Conservation (phyloP, 495 filamentous ascomycete genomes). For the Penicillium psychrofluorescens region DNA sequence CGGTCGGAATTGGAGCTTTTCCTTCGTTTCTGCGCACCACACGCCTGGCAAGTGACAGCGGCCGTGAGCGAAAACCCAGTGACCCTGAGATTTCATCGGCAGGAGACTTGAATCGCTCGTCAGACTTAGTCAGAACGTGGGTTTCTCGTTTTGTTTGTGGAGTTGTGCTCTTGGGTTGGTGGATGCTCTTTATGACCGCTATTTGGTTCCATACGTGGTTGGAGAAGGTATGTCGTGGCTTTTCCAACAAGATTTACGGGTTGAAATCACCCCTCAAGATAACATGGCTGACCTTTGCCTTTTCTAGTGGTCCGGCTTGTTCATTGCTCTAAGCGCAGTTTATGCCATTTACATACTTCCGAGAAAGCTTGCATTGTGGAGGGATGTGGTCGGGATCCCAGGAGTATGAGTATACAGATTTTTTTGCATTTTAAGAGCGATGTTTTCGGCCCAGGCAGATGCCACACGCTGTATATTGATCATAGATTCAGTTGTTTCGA, state of each 20-base stretch:
- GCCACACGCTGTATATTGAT: not conserved
- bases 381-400: constrained; percentile 65
- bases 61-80: constrained; percentile 46
- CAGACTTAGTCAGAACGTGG: constrained; percentile 36
- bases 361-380: constrained; percentile 52
- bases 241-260: not conserved
- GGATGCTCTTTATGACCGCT: constrained; percentile 98
- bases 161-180: constrained; percentile 60
- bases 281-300: constrained; percentile 12
- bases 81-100: constrained; percentile 4
- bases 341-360: constrained; percentile 75
- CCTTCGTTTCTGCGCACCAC: constrained; percentile 17
- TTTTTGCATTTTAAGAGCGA: not conserved
- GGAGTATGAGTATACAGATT: constrained; percentile 45
- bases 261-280: not conserved
- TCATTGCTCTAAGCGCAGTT: constrained; percentile 59
- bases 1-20: constrained; percentile 52
- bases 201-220: constrained; percentile 98
- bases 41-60: constrained; percentile 8
- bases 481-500: constrained; percentile 8
- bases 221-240: constrained; percentile 63
- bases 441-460: constrained; percentile 5
- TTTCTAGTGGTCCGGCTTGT: constrained; percentile 59
- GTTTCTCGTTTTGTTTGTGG: constrained; percentile 39
- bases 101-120: not conserved